Conservation (phyloP, 306 rosid species). For the Lathyrus tuberosus region DNA sequence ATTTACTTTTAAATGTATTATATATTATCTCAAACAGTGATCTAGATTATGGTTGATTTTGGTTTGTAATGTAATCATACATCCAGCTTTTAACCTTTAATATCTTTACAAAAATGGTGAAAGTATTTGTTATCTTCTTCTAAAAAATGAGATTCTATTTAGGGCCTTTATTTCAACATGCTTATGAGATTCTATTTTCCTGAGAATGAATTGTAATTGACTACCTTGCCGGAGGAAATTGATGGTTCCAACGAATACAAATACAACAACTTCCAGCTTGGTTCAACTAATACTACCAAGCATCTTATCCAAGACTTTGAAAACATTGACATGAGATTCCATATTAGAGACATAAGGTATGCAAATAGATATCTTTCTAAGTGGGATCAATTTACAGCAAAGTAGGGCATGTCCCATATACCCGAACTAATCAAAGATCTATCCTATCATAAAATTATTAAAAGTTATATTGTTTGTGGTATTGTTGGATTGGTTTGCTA, state of each 20-base stretch:
- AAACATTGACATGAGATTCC: constrained; percentile 76
- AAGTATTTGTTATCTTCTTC: no score
- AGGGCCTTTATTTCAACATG: neutral
- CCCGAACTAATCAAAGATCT: constrained; percentile 55
- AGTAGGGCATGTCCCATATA: constrained; percentile 87
- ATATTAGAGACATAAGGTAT: constrained; percentile 83
- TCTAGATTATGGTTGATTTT: neutral
- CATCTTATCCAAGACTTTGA: constrained; percentile 70
- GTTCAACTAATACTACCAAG: constrained; percentile 79
- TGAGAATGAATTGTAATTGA: neutral
- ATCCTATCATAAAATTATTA: no score
- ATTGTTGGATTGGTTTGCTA: no score
- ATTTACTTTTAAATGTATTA: no score
- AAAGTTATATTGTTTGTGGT: no score
- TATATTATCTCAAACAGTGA: no score
- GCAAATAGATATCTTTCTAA: constrained; percentile 90
- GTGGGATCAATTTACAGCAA: constrained; percentile 91
- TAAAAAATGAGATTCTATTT: neutral
- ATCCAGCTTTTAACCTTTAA: no score
- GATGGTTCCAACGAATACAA: constrained; percentile 94
- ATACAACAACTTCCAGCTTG: constrained; percentile 81
- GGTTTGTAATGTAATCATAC: neutral
- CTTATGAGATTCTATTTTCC: constrained; percentile 10
- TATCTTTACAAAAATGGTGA: no score
- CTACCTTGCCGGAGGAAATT: constrained; percentile 63